Base-by-base conservation (phyloP, 805 yeast genomes). In the Kurtzmaniella fragi region DNA sequence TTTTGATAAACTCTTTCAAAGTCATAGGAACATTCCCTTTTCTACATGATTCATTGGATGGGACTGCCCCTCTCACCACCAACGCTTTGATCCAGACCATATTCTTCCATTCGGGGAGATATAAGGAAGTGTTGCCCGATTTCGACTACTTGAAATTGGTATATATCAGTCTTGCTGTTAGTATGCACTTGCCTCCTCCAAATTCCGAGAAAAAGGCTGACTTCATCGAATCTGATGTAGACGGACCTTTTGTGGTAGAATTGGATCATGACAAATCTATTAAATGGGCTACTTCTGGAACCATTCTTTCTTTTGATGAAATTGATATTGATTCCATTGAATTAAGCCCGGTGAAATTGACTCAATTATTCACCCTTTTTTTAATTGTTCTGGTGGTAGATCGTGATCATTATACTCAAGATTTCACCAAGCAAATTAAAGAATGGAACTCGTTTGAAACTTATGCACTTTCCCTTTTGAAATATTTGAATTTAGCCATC, bases 21-120 rank as follows among this genome's bases (percentile, higher is more conserved):
- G 64, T 67, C 4, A 39, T 82, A 23, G 69, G 78, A 1, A 60
- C 61, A 20, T 75, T 72, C 47, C 86, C 86, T 0, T 65, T 77
- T 38, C 41, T 77, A 6, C 54, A 59, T 16, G 64, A 63, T 13
- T 45, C 53, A 25, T 52, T 49, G 4, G 54, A 52, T 6, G 57
- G 64, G 1, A 60, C 61, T 3, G 58, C 62, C 3, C 72, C 71
- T 11, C 72, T 78, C 44, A 66, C 71, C 0, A 40, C 77, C 4
- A 52, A 51, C 26, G 55, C 53, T 29, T 42, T 65, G 23, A 34
- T 63, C 4, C 42, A 57, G 2, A 47, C 63, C 3, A 30, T 50
- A 4, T 35, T 70, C 0, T 57, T 81, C 5, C 68, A 70, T 44
- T 55, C 59, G 11, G 75, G 75, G 2, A 59, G 77, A 32, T 68